These are phyloP conservation scores for Verticillium albo-atrum DNA, from an alignment of 2,329 filamentous ascomycete species.

Conservation along the genomic window DNA sequence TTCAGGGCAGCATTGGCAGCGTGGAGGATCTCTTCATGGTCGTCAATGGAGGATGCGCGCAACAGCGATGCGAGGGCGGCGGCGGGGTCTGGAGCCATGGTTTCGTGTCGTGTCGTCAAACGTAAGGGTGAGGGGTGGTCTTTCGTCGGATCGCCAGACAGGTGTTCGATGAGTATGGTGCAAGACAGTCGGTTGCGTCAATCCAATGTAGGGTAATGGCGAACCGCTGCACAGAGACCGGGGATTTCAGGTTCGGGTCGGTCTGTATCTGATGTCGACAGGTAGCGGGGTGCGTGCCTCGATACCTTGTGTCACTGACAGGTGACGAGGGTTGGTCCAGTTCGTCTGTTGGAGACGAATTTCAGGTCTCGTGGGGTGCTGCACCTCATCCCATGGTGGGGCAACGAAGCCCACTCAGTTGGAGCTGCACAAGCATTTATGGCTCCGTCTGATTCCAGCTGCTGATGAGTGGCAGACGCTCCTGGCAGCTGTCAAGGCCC, in stretches of 20 bases:
- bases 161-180: neutral
- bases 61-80: conserved; percentile 50
- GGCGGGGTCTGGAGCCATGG: conserved; percentile 41
- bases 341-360: neutral
- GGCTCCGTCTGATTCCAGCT: neutral
- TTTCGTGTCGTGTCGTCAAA: conserved; percentile 16
- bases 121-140: neutral
- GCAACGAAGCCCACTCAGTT: neutral
- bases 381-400: neutral
- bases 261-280: neutral
- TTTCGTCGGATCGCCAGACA: neutral
- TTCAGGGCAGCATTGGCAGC: conserved; percentile 58
- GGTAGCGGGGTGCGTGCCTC: neutral
- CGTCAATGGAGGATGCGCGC: conserved; percentile 52
- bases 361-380: neutral
- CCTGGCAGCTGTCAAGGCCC: neutral
- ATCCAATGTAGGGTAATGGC: neutral
- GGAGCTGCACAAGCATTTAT: too few relatives aligned
- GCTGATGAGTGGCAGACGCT: neutral
- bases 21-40: conserved; percentile 70
- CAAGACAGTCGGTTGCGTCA: neutral
- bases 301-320: neutral
- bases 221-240: neutral
- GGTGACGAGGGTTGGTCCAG: neutral
- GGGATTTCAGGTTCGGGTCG: neutral